Percentiles rank a stretch among this genome's conserved stretches.
These are phyloP conservation scores for Fusarium ramigenum DNA, from an alignment of 2,329 filamentous ascomycete species.

Conservation along the genomic window DNA sequence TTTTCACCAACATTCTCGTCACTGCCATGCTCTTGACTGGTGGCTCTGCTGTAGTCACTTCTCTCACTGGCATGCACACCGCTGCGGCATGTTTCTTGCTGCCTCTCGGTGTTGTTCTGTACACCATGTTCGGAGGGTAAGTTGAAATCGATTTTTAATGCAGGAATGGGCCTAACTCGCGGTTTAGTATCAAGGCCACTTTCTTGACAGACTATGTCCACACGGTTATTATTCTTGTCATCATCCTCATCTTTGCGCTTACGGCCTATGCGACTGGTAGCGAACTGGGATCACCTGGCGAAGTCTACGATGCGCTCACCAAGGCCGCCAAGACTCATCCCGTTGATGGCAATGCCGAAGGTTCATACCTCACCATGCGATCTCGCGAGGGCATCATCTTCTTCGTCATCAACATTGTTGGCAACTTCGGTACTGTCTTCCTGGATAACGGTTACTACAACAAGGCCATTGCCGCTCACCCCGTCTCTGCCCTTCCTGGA, in stretches of 20 bases:
- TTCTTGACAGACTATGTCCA: slow-evolving; percentile 86
- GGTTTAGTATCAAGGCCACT: slow-evolving; percentile 77
- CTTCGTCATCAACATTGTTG: slow-evolving; percentile 88
- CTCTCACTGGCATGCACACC: slow-evolving; percentile 60
- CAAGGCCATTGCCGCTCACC: slow-evolving; percentile 89
- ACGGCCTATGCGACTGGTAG: slow-evolving; percentile 81
- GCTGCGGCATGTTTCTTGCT: slow-evolving; percentile 86
- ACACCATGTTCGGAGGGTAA: slow-evolving; percentile 73
- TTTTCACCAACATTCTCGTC: slow-evolving; percentile 87
- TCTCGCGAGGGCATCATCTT: slow-evolving; percentile 79
- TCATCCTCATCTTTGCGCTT: slow-evolving; percentile 87
- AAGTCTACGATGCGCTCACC: slow-evolving; percentile 81
- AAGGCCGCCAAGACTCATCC: slow-evolving; percentile 75
- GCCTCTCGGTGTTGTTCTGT: slow-evolving; percentile 75
- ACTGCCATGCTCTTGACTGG: slow-evolving; percentile 90
- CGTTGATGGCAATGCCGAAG: slow-evolving; percentile 80
- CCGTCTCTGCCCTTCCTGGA: slow-evolving; percentile 85
- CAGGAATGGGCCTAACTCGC: not conserved
- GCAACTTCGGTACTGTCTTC: slow-evolving; percentile 87
- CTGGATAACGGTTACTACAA: slow-evolving; percentile 90
- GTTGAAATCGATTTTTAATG: rapidly evolving
- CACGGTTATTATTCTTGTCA: slow-evolving; percentile 83
- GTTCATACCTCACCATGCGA: slow-evolving; percentile 88
- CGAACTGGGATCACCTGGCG: slow-evolving; percentile 76
- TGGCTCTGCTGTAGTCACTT: slow-evolving; percentile 67